A percentile compares a stretch with the other conserved stretches of the same genome.
These are phyloP conservation scores for Microcos paniculata DNA, from an alignment of 345 rosid genomes.

Conservation along the genomic window DNA sequence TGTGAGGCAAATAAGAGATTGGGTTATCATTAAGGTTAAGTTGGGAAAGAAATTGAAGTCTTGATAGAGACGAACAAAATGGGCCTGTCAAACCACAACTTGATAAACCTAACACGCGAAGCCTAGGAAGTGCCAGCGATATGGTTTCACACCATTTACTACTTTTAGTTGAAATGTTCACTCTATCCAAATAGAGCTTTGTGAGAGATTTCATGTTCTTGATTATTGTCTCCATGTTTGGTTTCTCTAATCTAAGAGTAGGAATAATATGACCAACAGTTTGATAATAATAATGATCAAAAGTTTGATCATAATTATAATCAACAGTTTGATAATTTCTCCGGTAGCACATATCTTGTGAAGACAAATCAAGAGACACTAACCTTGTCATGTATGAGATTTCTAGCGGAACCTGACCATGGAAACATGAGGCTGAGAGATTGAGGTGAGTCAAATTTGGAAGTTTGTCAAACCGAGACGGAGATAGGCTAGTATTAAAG, in stretches of 20 bases:
- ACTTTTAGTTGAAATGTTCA: neutral
- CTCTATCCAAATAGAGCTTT: neutral
- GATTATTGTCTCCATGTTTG: neutral
- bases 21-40: neutral
- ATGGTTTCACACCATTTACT: neutral
- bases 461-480: neutral
- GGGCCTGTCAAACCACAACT: neutral
- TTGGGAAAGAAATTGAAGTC: neutral
- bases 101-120: neutral
- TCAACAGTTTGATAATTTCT: too few species aligned
- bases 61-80: neutral
- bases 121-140: neutral
- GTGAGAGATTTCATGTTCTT: neutral
- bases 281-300: neutral
- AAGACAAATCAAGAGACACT: slow-evolving; percentile 1
- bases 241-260: neutral
- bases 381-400: neutral
- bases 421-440: neutral
- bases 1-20: slow-evolving; percentile 1
- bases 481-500: neutral
- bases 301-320: too few species aligned
- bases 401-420: neutral
- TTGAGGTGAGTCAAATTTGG: slow-evolving; percentile 5
- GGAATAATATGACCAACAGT: too few species aligned
- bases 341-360: too few species aligned